Percentiles rank a stretch among this genome's conserved stretches.
Conservation (phyloP, 257 asterid genomes). For the Nicotiana undulata region DNA sequence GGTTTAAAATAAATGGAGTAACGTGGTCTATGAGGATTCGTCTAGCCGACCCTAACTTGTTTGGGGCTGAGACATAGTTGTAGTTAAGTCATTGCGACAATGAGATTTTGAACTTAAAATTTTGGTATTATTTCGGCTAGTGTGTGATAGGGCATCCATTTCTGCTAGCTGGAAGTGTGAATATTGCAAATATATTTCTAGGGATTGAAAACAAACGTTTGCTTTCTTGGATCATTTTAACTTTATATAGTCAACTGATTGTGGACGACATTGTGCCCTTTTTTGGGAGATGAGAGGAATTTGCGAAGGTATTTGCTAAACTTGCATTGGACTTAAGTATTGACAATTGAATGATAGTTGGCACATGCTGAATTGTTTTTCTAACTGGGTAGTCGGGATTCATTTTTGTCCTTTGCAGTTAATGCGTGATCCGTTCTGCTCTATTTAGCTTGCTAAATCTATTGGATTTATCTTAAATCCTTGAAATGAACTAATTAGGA, state of each 20-base stretch:
- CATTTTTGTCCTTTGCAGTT: not conserved
- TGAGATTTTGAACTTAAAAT: not conserved
- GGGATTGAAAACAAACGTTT: not conserved
- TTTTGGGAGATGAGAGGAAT: not conserved
- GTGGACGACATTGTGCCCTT: not conserved
- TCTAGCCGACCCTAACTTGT: no score
- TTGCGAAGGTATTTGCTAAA: not conserved
- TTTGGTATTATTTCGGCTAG: not conserved
- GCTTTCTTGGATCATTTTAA: not conserved
- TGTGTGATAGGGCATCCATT: not conserved
- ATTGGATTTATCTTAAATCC: not conserved
- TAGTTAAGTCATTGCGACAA: not conserved
- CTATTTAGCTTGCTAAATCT: not conserved
- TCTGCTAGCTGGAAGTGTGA: not conserved
- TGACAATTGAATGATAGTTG: not conserved
- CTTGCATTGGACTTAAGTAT: not conserved
- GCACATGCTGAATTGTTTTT: not conserved
- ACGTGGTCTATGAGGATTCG: no score
- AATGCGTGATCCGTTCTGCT: not conserved
- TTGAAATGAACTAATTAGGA: not conserved
- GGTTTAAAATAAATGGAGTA: no score
- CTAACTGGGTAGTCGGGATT: not conserved
- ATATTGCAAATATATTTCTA: not conserved
- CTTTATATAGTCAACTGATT: not conserved
- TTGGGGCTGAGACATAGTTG: no score